Conservation (phyloP, 106 monocot species). For the Gastrodia elata region DNA sequence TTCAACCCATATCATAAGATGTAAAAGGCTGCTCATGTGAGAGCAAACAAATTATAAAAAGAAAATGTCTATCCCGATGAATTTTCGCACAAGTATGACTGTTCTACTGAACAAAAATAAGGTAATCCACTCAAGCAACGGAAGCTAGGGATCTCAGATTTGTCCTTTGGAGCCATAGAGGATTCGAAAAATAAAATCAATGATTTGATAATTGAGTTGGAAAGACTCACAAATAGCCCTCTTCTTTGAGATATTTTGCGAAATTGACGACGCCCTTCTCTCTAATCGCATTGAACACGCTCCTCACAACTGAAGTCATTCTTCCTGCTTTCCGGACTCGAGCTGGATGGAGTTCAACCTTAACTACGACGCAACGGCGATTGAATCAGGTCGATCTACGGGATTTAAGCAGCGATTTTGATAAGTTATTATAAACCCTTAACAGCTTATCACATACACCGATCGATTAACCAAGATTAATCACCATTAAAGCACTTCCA, state of each 20-base stretch:
- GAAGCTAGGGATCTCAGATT: neutral
- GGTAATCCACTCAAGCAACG: neutral
- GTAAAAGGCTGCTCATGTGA: no score
- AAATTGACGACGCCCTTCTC: constrained; percentile 75
- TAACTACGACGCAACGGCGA: no score
- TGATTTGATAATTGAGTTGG: neutral
- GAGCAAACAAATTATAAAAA: neutral
- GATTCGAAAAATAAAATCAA: neutral
- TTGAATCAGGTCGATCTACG: no score
- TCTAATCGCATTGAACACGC: constrained; percentile 43
- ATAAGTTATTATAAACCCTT: no score
- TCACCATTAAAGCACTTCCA: no score
- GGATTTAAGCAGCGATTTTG: no score
- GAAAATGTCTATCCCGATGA: neutral
- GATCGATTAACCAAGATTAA: no score
- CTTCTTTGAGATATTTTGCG: constrained; percentile 40
- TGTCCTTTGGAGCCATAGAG: neutral
- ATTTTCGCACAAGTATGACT: neutral
- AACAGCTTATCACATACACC: no score
- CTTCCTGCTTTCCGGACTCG: neutral
- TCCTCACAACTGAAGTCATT: constrained; percentile 69
- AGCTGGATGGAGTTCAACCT: neutral
- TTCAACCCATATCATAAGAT: neutral
- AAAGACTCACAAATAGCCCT: constrained; percentile 60
- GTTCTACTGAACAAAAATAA: neutral